Evolutionary conservation across 208 protist species (phyloP), one percentile per base, ranked within the genome.

Genomic region (Trypanosoma vivax): DNA sequence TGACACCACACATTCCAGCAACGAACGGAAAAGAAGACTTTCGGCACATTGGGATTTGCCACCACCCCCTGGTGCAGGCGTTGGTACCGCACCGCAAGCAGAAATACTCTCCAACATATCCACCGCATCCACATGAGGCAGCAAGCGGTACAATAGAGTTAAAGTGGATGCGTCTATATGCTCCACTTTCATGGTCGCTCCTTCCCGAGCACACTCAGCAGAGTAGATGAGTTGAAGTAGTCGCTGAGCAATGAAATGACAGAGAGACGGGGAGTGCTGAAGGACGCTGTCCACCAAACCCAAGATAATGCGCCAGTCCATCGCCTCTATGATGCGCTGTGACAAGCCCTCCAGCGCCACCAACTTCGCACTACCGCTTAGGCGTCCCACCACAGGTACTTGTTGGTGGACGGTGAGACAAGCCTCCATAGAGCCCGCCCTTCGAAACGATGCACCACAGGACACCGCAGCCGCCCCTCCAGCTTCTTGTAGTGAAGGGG

Each of bases 1-100:
- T 46, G 49, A 37, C 2, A 46, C 42, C 3, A 66, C 5, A 54
- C 60, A 66, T 39, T 52, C 60, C 6, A 54, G 35, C 16, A 66
- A 33, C 2, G 46, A 39, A 23, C 6, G 18, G 19, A 13, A 33
- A 6, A 31, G 11, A 30, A 14, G 16, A 5, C 0, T 30, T 1
- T 1, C 5, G 5, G 10, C 7, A 38, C 35, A 23, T 28, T 40
- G 34, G 37, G 6, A 16, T n/a, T 18, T n/a, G 13, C 16, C 13
- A 23, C 27, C 25, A 13, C 24, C 47, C 21, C 23, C 0, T 24
- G 1, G 5, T 19, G 10, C 6, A 6, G 14, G n/a, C 19, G n/a
- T 9, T 28, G 6, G 19, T 14, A 28, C 31, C 2, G 1, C 31
- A 1, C 48, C 46, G n/a, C 34, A 49, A 21, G 49, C 29, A 27